Evolutionary conservation across 345 rosid genomes (phyloP).

Genomic region (Rhizophora mangle): DNA sequence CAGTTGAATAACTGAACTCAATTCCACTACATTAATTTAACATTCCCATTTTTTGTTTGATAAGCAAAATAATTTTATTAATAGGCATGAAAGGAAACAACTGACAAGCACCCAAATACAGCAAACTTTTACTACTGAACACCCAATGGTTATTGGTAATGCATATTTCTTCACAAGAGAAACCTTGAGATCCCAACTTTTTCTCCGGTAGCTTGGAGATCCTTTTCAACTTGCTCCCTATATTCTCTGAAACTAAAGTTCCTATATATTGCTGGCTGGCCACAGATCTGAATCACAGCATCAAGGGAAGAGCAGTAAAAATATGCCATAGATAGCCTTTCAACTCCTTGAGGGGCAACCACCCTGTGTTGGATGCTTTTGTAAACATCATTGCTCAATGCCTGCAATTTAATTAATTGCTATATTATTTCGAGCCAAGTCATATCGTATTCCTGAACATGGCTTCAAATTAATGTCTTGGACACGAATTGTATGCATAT

Average conservation of each 20-base stretch:
- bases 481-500: too few species aligned
- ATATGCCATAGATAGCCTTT: constrained; percentile 60
- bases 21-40: too few species aligned
- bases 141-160: background rate
- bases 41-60: too few species aligned
- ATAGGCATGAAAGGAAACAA: too few species aligned
- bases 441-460: background rate
- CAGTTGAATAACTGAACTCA: too few species aligned
- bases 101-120: too few species aligned
- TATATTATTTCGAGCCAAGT: too few species aligned
- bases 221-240: constrained; percentile 45
- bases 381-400: constrained; percentile 67
- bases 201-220: constrained; percentile 57
- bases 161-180: constrained; percentile 18
- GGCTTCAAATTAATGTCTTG: background rate
- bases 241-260: constrained; percentile 62
- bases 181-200: constrained; percentile 78
- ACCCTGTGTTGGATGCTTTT: constrained; percentile 68
- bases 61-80: too few species aligned
- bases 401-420: constrained; percentile 29
- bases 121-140: too few species aligned
- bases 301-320: constrained; percentile 57
- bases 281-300: constrained; percentile 43
- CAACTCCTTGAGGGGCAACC: constrained; percentile 40
- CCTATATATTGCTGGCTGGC: constrained; percentile 41